These are phyloP conservation scores for Exophiala phaeomuriformis DNA, from an alignment of 2,329 filamentous ascomycete genomes.

Conservation along the genomic window DNA sequence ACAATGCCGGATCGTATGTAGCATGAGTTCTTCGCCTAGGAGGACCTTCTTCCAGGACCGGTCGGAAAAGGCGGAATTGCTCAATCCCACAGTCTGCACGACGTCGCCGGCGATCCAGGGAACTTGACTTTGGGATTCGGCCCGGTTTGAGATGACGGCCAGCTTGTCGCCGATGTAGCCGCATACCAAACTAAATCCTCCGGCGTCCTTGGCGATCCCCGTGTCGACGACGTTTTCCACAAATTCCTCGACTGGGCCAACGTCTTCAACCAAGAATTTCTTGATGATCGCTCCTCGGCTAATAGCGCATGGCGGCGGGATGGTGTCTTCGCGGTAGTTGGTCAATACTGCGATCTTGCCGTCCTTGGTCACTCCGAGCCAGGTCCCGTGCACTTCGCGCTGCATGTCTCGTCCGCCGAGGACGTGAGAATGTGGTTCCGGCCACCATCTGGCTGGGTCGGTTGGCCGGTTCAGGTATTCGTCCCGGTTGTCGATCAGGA, in stretches of 20 bases:
- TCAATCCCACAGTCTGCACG: conserved; percentile 50
- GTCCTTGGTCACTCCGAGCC: conserved; percentile 56
- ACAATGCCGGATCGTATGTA: conserved; percentile 44
- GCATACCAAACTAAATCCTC: conserved; percentile 57
- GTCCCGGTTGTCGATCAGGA: conserved; percentile 71
- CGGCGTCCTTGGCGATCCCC: conserved; percentile 50
- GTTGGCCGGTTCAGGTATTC: conserved; percentile 58
- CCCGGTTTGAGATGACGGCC: conserved; percentile 57
- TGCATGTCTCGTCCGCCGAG: conserved; percentile 57
- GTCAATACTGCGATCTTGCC: conserved; percentile 57
- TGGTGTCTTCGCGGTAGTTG: conserved; percentile 53
- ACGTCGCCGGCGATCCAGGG: conserved; percentile 45
- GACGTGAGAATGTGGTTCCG: conserved; percentile 47
- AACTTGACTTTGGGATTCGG: conserved; percentile 45
- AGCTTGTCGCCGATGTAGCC: conserved; percentile 49
- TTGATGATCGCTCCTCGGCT: conserved; percentile 55
- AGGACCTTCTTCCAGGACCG: conserved; percentile 56
- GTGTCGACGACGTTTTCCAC: conserved; percentile 49
- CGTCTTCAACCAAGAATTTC: conserved; percentile 47
- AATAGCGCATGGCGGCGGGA: conserved; percentile 39
- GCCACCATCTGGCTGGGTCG: conserved; percentile 54
- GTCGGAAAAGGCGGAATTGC: conserved; percentile 55
- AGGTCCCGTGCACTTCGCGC: conserved; percentile 54
- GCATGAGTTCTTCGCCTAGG: conserved; percentile 49
- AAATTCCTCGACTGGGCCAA: conserved; percentile 43